Evolutionary conservation across 108 stramenopile species (phyloP), one percentile per base, ranked within the genome.

Genomic region (Nannochloropsis granulata): DNA sequence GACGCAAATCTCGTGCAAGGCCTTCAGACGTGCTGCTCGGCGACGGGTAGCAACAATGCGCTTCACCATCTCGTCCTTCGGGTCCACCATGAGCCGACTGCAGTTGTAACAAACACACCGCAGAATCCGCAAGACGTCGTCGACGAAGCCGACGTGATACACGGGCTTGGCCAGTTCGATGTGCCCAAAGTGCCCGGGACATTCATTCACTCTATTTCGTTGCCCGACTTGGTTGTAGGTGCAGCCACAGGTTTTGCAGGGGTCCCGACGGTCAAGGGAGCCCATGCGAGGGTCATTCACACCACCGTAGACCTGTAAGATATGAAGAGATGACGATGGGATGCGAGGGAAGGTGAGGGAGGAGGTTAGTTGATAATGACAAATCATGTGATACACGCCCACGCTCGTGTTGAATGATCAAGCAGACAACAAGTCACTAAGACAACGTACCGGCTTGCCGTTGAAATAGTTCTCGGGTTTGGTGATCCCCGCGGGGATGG

Each of bases 151-250:
- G 83, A 94, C 92, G 87, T 99, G 99, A 85, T 95, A 99, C 45
- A 98, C 97, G 23, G 98, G 96, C 44, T 93, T 85, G 45, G 97
- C 96, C 79, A 98, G 88, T 84, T 99, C 96, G 81, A 99, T 92
- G 92, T 99, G 98, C 19, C 98, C 98, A 86, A 99, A 99, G 89
- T 99, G 95, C 83, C 98, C 97, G 8, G 97, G 98, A 87, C 97
- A 94, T 45, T 95, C 95, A 86, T 84, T 87, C 79, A 87, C 89
- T 82, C 83, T 85, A 82, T 89, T 89, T 16, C 88, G 82, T 13
- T 88, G 88, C n/a, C 89, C 88, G 10, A 86, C 88, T 71, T 71
- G 56, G 3, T 87, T 85, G 82, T 90, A 90, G 25, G 84, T 88
- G 44, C 89, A 90, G 79, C 90, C 89, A 43, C 89, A 90, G 0